These are phyloP conservation scores for Fraxinus cuspidata DNA, from an alignment of 257 asterid genomes.

Conservation along the genomic window DNA sequence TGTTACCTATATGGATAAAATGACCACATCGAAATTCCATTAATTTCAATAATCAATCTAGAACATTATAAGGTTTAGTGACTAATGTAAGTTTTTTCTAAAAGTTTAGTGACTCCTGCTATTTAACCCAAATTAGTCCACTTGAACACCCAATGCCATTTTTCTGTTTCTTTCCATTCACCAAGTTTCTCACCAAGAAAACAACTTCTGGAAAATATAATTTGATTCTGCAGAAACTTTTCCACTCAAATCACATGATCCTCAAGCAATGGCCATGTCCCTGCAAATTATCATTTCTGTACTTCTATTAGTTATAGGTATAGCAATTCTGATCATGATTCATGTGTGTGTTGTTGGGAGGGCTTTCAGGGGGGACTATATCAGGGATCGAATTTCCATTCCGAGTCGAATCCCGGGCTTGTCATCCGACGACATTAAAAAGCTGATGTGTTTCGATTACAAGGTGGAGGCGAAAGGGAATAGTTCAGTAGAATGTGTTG, in stretches of 20 bases:
- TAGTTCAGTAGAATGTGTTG: conserved; percentile 48
- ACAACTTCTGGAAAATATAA: background rate
- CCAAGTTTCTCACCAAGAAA: conserved; percentile 3
- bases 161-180: background rate
- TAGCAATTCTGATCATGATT: conserved; percentile 41
- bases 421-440: conserved; percentile 51
- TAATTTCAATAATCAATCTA: background rate
- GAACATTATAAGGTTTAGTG: background rate
- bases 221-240: background rate
- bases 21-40: too few species aligned
- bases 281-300: conserved; percentile 52
- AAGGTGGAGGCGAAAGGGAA: conserved; percentile 28
- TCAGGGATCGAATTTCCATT: background rate
- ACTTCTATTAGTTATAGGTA: conserved; percentile 41
- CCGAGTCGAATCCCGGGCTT: conserved; percentile 33
- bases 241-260: background rate
- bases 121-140: background rate
- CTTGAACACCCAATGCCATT: background rate
- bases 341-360: conserved; percentile 68
- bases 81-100: background rate
- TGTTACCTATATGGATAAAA: too few species aligned
- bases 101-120: background rate
- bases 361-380: conserved; percentile 36
- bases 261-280: conserved; percentile 26
- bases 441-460: conserved; percentile 56